Conservation (phyloP, 352 stramenopile genomes). For the Peronosclerospora sorghi region DNA sequence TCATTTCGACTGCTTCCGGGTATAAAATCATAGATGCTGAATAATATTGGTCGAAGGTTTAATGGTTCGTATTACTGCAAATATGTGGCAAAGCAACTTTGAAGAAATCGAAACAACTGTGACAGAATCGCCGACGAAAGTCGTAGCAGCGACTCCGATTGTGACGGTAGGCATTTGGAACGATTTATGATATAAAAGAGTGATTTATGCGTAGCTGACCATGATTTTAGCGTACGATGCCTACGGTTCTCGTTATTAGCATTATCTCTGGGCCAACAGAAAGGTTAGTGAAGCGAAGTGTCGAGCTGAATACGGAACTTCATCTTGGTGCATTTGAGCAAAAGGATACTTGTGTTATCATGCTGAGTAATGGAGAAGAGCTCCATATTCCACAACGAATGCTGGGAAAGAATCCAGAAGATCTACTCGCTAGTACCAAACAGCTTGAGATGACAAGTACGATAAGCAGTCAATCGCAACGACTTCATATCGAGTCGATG, state of each 20-base stretch:
- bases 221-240: conserved; percentile 11
- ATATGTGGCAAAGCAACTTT: conserved; percentile 18
- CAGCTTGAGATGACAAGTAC: conserved; percentile 48
- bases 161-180: conserved; percentile 9
- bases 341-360: conserved; percentile 53
- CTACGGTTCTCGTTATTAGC: conserved; percentile 52
- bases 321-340: conserved; percentile 37
- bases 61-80: neutral
- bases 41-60: neutral
- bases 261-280: conserved; percentile 38
- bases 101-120: conserved; percentile 16
- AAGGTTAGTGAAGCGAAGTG: conserved; percentile 49
- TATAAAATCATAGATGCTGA: conserved; percentile 10
- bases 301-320: conserved; percentile 42
- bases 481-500: conserved; percentile 41
- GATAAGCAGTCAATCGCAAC: conserved; percentile 29
- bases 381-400: conserved; percentile 43
- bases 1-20: conserved; percentile 54
- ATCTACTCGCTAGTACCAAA: conserved; percentile 33
- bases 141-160: conserved; percentile 1
- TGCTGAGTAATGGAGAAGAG: conserved; percentile 68
- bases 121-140: conserved; percentile 14
- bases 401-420: conserved; percentile 28
- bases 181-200: neutral
- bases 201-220: conserved; percentile 2